Percentiles rank a stretch among this genome's conserved stretches.
phyloP scores from a whole-genome alignment of 768 basidiomycete species.

The Mycena floridula region DNA sequence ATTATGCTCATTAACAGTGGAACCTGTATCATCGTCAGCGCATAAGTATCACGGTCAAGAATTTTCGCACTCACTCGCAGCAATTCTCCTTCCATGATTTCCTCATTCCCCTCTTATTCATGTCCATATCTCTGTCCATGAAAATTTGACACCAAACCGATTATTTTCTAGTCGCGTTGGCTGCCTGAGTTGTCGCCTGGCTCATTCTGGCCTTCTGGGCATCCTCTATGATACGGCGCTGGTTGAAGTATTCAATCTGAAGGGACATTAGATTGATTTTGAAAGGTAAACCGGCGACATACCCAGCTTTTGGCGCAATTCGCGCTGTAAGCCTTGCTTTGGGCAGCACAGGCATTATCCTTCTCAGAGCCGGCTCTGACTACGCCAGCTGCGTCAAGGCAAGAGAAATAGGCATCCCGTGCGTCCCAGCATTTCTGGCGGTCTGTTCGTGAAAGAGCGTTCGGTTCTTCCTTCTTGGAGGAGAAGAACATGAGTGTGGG shows the following conservation, averaged over 20 bases:
- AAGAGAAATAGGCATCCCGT: constrained; percentile 80
- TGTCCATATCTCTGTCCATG: too few relatives aligned
- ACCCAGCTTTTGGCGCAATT: constrained; percentile 92
- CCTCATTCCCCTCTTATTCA: too few relatives aligned
- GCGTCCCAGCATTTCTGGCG: constrained; percentile 82
- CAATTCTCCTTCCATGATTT: too few relatives aligned
- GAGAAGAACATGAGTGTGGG: constrained; percentile 29
- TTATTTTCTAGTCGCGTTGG: too few relatives aligned
- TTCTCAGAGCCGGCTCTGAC: constrained; percentile 72
- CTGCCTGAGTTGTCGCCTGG: constrained; percentile 30
- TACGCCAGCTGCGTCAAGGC: constrained; percentile 66
- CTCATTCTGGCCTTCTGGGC: constrained; percentile 70
- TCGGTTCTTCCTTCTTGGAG: constrained; percentile 29
- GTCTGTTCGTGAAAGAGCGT: constrained; percentile 49
- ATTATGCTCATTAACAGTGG: too few relatives aligned
- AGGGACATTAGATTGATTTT: not conserved
- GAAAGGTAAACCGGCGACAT: constrained; percentile 20
- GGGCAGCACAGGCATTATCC: constrained; percentile 43
- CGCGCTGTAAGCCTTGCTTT: constrained; percentile 56
- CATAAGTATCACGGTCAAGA: too few relatives aligned
- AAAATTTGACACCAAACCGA: too few relatives aligned
- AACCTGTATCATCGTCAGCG: too few relatives aligned
- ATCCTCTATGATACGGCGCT: constrained; percentile 76
- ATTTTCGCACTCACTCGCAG: too few relatives aligned
- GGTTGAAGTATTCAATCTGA: constrained; percentile 94